These are phyloP conservation scores for Blastobotrys americana DNA, from an alignment of 805 yeast genomes.

Conservation along the genomic window DNA sequence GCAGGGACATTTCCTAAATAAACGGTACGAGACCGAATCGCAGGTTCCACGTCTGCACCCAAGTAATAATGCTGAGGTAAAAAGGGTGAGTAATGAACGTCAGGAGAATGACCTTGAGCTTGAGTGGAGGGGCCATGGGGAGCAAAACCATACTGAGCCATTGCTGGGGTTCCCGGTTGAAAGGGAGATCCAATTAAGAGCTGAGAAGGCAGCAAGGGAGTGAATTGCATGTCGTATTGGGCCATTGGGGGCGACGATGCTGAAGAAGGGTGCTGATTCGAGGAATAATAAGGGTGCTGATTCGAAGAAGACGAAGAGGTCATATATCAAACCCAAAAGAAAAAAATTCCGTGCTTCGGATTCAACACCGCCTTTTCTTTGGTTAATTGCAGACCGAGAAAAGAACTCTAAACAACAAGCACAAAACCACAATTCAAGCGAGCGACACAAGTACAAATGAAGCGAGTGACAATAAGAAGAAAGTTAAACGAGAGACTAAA, in stretches of 20 bases:
- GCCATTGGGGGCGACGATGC: constrained; percentile 19
- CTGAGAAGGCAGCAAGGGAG: constrained; percentile 31
- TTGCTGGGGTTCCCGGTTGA: constrained; percentile 30
- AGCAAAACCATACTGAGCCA: constrained; percentile 21
- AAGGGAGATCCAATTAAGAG: constrained; percentile 32
- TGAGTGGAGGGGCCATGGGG: constrained; percentile 12
- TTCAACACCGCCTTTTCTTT: too few species aligned
- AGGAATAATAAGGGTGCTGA: constrained; percentile 2
- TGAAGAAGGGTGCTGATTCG: not conserved
- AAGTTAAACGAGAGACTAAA: constrained; percentile 4
- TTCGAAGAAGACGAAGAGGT: constrained; percentile 2
- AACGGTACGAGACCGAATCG: constrained; percentile 54
- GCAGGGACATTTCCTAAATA: constrained; percentile 82
- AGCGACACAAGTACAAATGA: too few species aligned
- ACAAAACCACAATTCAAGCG: too few species aligned
- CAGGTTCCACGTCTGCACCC: constrained; percentile 8
- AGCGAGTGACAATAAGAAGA: constrained; percentile 1
- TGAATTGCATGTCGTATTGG: constrained; percentile 28
- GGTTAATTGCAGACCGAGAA: too few species aligned
- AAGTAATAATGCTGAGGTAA: constrained; percentile 15
- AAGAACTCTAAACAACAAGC: too few species aligned
- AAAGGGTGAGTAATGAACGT: constrained; percentile 7
- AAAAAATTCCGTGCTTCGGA: too few species aligned
- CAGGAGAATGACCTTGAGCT: constrained; percentile 9
- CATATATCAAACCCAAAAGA: not conserved